Base-by-base conservation (phyloP, 148 eudicot genomes). In the Diospyros lotus region DNA sequence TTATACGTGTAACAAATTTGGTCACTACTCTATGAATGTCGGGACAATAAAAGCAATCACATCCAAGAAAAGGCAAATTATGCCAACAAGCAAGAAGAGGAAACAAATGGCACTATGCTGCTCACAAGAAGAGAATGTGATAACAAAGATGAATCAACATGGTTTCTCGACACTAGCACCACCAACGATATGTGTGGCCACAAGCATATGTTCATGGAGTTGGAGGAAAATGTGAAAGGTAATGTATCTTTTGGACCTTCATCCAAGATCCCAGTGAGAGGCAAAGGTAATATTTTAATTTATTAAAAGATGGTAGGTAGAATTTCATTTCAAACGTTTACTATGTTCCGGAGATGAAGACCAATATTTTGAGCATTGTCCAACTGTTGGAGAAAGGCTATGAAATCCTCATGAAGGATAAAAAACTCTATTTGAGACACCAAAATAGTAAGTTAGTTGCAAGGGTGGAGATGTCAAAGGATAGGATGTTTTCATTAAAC, bases 371-470 rank as follows among this genome's bases (percentile, higher is more conserved):
- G 43, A 70, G 61, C 40, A 1, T 70, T 1, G 46, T 45, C 3
- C 61, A 70, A 5, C 73, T 70, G 6, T 40, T 70, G 6, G 73
- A 70, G n/a, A 70, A 70, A 40, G 59, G 61, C 1, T 54, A 70
- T 12, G 61, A 40, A 17, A 70, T 39, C n/a, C 1, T 2, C 48
- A 52, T 70, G 61, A 70, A 39, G 12, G 5, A 39, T 38, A 5
- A 9, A 28, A 1, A 18, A 50, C 41, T 68, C 5, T 4, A 12
- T 2, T 50, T 48, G 2, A 50, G 12, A 28, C 43, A 68, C 10
- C 1, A 4, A 2, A 2, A 9, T 15, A 43, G 54, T 1, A 52
- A 68, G 6, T 68, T 50, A 14, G 10, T 68, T 52, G 58, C 43
- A 5, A 4, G 28, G 0, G 58, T 68, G 14, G 10, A 52, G 9